Percentiles rank a stretch among this genome's conserved stretches.
Conservation (phyloP, 2,329 filamentous ascomycete genomes). For the Sclerotinia sclerotiorum region DNA sequence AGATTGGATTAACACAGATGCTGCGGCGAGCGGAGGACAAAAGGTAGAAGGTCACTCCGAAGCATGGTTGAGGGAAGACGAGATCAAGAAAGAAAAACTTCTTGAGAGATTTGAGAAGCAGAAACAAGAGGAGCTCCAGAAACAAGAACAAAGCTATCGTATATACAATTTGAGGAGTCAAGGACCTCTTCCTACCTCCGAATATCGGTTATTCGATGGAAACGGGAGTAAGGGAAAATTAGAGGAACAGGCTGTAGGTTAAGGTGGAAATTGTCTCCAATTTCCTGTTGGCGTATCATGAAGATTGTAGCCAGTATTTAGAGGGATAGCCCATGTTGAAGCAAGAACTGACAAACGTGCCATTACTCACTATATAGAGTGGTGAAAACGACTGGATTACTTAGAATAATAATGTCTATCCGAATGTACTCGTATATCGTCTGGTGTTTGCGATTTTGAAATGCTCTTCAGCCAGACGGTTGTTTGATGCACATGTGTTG, state of each 20-base stretch:
- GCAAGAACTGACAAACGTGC: not conserved
- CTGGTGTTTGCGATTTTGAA: not conserved
- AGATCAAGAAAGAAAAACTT: conserved; percentile 3
- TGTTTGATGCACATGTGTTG: not conserved
- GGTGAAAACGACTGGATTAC: too few relatives aligned
- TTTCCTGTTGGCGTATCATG: not conserved
- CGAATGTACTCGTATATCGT: not conserved
- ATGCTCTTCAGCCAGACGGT: not conserved
- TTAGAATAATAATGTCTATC: not conserved
- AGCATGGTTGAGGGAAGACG: conserved; percentile 18
- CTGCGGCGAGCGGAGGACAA: conserved; percentile 1
- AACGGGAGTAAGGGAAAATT: not conserved
- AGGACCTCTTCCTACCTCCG: not conserved
- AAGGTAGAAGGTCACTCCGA: conserved; percentile 14
- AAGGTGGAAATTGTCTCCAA: not conserved
- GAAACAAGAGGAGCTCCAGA: conserved; percentile 8
- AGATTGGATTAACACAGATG: conserved; percentile 21
- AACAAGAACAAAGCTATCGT: not conserved
- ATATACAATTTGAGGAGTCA: not conserved
- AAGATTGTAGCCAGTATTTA: not conserved
- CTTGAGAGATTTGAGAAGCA: conserved; percentile 11
- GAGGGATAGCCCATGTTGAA: not conserved
- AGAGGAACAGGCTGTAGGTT: not conserved
- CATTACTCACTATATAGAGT: not conserved
- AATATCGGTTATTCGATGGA: not conserved